Percentiles rank a stretch among this genome's conserved stretches.
Conservation (phyloP, 1,284 basidiomycete genomes). For the Ustilago shanxiensis region DNA sequence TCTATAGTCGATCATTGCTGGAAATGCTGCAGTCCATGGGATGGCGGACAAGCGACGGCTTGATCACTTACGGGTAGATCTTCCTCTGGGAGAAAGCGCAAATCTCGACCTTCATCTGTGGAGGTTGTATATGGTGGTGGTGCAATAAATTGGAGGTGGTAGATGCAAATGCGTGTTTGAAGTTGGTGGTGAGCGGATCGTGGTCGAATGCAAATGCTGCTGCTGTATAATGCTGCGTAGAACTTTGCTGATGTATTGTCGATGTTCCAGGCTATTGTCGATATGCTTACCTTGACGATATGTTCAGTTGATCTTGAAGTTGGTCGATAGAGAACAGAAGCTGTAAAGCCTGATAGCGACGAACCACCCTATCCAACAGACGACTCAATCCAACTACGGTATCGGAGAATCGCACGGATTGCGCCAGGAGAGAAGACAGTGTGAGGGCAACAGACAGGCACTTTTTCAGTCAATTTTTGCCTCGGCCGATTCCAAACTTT, state of each 20-base stretch:
- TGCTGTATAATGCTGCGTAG: background rate
- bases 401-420: no score
- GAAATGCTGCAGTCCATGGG: slow-evolving; percentile 18
- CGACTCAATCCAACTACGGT: no score
- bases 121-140: slow-evolving; percentile 6
- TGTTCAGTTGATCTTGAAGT: slow-evolving; percentile 45
- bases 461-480: no score
- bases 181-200: slow-evolving; percentile 25
- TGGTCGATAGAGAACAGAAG: slow-evolving; percentile 34
- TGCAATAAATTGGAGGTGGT: slow-evolving; percentile 1
- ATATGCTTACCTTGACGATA: slow-evolving; percentile 50
- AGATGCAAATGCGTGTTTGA: slow-evolving; percentile 5
- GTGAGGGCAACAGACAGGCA: no score
- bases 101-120: slow-evolving; percentile 70
- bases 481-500: no score
- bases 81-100: slow-evolving; percentile 69
- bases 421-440: no score
- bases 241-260: slow-evolving; percentile 17
- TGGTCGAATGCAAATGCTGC: slow-evolving; percentile 12
- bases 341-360: slow-evolving; percentile 1
- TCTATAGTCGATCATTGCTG: background rate
- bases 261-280: slow-evolving; percentile 13
- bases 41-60: slow-evolving; percentile 9
- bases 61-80: slow-evolving; percentile 69
- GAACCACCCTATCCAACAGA: no score